These are phyloP conservation scores for Crithidia bombi DNA, from an alignment of 208 protist genomes.

Conservation along the genomic window DNA sequence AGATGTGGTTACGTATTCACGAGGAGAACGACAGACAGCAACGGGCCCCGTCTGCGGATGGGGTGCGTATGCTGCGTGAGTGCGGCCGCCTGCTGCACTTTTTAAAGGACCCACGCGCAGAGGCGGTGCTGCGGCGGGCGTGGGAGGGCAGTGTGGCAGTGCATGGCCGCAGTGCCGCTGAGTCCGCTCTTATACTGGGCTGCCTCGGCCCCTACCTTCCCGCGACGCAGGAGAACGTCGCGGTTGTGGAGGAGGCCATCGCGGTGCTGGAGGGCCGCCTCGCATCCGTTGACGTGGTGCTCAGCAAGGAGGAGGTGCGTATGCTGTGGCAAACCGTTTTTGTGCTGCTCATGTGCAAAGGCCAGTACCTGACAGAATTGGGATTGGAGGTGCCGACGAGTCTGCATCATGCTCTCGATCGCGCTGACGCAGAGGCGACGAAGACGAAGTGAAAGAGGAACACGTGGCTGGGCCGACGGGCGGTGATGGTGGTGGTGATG, in stretches of 20 bases:
- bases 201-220: slow-evolving; percentile 76
- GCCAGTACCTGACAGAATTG: slow-evolving; percentile 74
- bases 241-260: slow-evolving; percentile 30
- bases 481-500: no score
- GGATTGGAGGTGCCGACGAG: slow-evolving; percentile 38
- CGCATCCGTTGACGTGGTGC: slow-evolving; percentile 60
- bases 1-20: slow-evolving; percentile 62
- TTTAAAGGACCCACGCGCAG: slow-evolving; percentile 57
- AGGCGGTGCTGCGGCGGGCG: slow-evolving; percentile 55
- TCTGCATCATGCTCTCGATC: slow-evolving; percentile 19
- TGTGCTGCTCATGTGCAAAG: slow-evolving; percentile 73
- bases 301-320: slow-evolving; percentile 65
- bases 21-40: slow-evolving; percentile 13
- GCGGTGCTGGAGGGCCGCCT: slow-evolving; percentile 54
- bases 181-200: slow-evolving; percentile 72
- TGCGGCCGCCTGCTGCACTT: slow-evolving; percentile 82
- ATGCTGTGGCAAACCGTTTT: slow-evolving; percentile 84
- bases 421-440: slow-evolving; percentile 20
- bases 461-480: no score
- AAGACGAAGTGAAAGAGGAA: slow-evolving; percentile 16
- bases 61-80: slow-evolving; percentile 63
- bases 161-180: slow-evolving; percentile 57
- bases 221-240: slow-evolving; percentile 34
- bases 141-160: slow-evolving; percentile 40
- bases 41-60: slow-evolving; percentile 31